Base-by-base conservation (phyloP, 805 yeast species). In the Saturnispora bothae region DNA sequence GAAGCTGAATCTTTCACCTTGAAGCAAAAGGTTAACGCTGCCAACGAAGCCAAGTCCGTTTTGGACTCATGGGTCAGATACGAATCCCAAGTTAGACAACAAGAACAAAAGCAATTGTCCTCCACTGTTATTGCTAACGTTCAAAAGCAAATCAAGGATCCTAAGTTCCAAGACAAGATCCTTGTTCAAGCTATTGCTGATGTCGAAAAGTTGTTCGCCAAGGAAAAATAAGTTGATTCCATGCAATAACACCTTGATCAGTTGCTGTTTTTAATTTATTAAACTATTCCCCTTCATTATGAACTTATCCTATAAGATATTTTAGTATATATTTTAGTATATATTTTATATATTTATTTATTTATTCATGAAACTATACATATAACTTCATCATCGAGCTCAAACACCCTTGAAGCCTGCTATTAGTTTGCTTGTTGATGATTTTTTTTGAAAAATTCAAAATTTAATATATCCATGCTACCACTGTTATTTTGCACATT, bases 61-160 rank as follows among this genome's bases (percentile, higher is more conserved):
- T 77, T 92, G 60, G 98, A 92, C 68, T 85, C 97, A 13, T 92
- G 98, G 98, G 96, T 88, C 54, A 84, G 97, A 76, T 83, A 83
- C 66, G 98, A 92, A 73, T 81, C 84, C 51, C 86, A 85, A 61
- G 92, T 88, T 51, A 89, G 96, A 71, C 95, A 85, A 71, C 68
- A 77, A 59, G 95, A 92, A 73, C 98, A 92, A 73, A 74, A 78
- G 65, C 95, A 84, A 65, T 78, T 92, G 56, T 77, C 94, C 51
- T 68, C 82, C 58, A 57, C 86, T 42, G 95, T 92, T 48, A 83
- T 86, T 60, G 69, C 86, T 39, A 86, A 84, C 71, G 92, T 89
- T 56, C 77, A 83, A 71, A 66, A 79, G 63, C 92, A 85, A 66
- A 65, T 92, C 52, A 65, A 70, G 53, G 80, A 81, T 68, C 77